Evolutionary conservation across 2,329 filamentous ascomycete species (phyloP).

Genomic region (Hypoxylon sp.): DNA sequence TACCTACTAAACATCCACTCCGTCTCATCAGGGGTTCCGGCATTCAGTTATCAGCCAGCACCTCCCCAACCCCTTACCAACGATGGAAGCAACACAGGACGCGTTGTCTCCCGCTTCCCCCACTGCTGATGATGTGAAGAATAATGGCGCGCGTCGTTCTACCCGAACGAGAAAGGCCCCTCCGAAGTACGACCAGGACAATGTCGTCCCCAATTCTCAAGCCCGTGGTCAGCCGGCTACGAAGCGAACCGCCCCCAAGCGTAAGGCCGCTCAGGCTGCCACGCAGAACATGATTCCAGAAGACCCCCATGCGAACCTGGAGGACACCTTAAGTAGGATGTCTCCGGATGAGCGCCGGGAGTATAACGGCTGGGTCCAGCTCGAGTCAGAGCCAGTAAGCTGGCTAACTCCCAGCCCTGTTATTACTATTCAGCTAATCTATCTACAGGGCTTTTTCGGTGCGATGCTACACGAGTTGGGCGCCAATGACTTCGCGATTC

Average conservation of each 20-base stretch:
- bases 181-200: conserved; percentile 35
- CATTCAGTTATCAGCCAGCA: not conserved
- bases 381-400: conserved; percentile 87
- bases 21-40: too few relatives aligned
- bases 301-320: conserved; percentile 49
- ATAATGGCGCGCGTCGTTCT: conserved; percentile 32
- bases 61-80: not conserved
- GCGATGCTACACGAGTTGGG: conserved; percentile 82
- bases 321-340: conserved; percentile 57
- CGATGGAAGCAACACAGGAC: conserved; percentile 12
- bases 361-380: conserved; percentile 80
- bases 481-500: conserved; percentile 74
- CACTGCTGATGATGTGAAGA: conserved; percentile 7
- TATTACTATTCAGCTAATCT: conserved; percentile 22
- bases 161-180: conserved; percentile 33
- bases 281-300: conserved; percentile 45
- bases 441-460: conserved; percentile 78
- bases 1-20: too few relatives aligned
- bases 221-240: conserved; percentile 21
- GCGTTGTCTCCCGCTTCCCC: conserved; percentile 3
- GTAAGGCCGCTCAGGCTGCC: conserved; percentile 52
- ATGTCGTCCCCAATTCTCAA: conserved; percentile 25
- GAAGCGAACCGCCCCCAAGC: conserved; percentile 51
- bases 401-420: not conserved
- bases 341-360: conserved; percentile 60